These are phyloP conservation scores for Aegilops longissima DNA, from an alignment of 176 grass and related monocot species.

Conservation along the genomic window DNA sequence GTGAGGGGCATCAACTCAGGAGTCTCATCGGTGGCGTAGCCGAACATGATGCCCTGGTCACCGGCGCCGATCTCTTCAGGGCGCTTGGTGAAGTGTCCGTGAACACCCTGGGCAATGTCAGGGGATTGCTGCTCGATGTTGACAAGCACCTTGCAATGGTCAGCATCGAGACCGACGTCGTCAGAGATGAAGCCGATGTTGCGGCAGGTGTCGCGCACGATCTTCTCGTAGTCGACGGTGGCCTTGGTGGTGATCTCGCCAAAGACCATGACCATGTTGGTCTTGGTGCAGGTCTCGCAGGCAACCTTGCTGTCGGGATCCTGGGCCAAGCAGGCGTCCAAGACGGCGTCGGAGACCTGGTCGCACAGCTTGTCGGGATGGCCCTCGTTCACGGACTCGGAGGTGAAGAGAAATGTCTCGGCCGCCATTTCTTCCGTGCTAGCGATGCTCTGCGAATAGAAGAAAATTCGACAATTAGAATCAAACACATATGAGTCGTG, in stretches of 20 bases:
- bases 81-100: constrained; percentile 63
- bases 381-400: constrained; percentile 42
- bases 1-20: constrained; percentile 65
- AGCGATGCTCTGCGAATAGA: not conserved
- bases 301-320: constrained; percentile 71
- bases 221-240: constrained; percentile 78
- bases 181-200: constrained; percentile 55
- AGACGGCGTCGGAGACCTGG: constrained; percentile 60
- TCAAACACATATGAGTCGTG: too few relatives aligned
- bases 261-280: constrained; percentile 93
- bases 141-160: constrained; percentile 65
- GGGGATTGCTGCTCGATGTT: constrained; percentile 80
- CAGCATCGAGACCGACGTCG: constrained; percentile 60
- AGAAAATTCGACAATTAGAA: not conserved
- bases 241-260: constrained; percentile 92
- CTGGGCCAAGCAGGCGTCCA: constrained; percentile 53
- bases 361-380: constrained; percentile 71
- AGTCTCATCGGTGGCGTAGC: constrained; percentile 65
- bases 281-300: constrained; percentile 90
- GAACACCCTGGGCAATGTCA: constrained; percentile 69
- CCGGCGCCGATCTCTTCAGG: constrained; percentile 66
- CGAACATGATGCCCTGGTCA: constrained; percentile 73
- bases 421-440: not conserved
- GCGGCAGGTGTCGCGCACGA: constrained; percentile 88
- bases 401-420: not conserved